Evolutionary conservation across 1,284 basidiomycete species (phyloP).

Genomic region (Flammula alnicola): DNA sequence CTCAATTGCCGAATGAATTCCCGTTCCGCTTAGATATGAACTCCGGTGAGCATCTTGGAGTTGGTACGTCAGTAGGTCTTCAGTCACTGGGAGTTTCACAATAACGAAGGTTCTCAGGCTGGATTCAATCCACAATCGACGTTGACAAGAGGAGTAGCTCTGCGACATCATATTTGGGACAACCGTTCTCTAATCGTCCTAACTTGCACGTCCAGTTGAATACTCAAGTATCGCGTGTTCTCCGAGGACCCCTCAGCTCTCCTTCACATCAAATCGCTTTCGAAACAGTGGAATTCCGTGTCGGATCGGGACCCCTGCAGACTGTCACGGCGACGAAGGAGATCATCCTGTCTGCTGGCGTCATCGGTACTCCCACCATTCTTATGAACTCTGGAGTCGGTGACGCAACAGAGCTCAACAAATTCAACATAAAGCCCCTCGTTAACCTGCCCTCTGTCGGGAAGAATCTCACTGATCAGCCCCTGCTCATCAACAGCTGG

Average conservation of each 20-base stretch:
- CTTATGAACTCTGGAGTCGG: conserved; percentile 19
- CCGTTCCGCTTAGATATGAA: conserved; percentile 43
- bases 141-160: conserved; percentile 35
- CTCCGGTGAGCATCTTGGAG: conserved; percentile 40
- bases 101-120: conserved; percentile 31
- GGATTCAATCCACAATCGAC: conserved; percentile 35
- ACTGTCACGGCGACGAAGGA: conserved; percentile 12
- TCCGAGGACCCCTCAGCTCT: neutral
- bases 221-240: conserved; percentile 29
- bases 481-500: neutral
- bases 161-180: conserved; percentile 35
- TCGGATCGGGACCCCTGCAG: neutral
- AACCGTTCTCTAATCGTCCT: conserved; percentile 23
- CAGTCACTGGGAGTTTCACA: neutral
- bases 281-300: conserved; percentile 8
- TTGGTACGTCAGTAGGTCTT: conserved; percentile 31
- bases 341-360: conserved; percentile 16
- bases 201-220: conserved; percentile 40
- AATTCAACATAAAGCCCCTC: conserved; percentile 1
- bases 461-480: conserved; percentile 15
- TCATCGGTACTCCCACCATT: conserved; percentile 15
- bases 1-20: conserved; percentile 37
- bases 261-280: neutral
- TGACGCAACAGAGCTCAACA: conserved; percentile 1
- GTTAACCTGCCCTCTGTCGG: conserved; percentile 17